Conservation (phyloP, 108 stramenopile genomes). For the Cyclotella cryptica region DNA sequence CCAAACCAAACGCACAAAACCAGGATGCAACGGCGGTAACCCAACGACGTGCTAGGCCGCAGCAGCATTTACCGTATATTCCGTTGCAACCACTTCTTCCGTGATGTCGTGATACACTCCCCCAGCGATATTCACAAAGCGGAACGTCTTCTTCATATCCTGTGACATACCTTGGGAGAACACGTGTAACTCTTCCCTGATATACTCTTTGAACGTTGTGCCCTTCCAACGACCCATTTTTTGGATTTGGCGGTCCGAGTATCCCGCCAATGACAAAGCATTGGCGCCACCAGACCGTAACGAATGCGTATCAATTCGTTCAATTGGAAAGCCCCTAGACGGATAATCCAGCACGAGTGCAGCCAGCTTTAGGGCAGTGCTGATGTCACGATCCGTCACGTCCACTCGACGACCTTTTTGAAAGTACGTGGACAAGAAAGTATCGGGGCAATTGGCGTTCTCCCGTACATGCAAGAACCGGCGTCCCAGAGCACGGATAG, state of each 20-base stretch:
- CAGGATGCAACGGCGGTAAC: too few relatives aligned
- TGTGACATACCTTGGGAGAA: conserved; percentile 7
- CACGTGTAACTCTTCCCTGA: not conserved
- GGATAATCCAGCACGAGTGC: not conserved
- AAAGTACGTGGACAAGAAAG: too few relatives aligned
- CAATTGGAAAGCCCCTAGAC: not conserved
- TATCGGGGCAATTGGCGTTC: too few relatives aligned
- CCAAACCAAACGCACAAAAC: not conserved
- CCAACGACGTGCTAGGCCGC: not conserved
- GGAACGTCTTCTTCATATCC: not conserved
- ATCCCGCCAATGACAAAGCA: conserved; percentile 2
- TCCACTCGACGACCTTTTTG: too few relatives aligned
- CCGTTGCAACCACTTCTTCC: not conserved
- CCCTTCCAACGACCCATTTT: conserved; percentile 16
- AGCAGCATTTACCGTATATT: not conserved
- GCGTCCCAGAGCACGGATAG: too few relatives aligned
- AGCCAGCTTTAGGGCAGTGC: not conserved
- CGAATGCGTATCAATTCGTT: conserved; percentile 8
- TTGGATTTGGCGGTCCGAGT: conserved; percentile 13
- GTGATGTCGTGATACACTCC: not conserved
- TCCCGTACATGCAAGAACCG: too few relatives aligned
- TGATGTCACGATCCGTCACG: conserved; percentile 4
- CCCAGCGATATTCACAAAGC: conserved; percentile 5
- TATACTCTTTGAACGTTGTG: conserved; percentile 15
- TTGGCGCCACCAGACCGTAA: not conserved